Evolutionary conservation across 441 rosid genomes (phyloP), one percentile per base, ranked within the genome.

Genomic region (Adansonia madagascariensis): DNA sequence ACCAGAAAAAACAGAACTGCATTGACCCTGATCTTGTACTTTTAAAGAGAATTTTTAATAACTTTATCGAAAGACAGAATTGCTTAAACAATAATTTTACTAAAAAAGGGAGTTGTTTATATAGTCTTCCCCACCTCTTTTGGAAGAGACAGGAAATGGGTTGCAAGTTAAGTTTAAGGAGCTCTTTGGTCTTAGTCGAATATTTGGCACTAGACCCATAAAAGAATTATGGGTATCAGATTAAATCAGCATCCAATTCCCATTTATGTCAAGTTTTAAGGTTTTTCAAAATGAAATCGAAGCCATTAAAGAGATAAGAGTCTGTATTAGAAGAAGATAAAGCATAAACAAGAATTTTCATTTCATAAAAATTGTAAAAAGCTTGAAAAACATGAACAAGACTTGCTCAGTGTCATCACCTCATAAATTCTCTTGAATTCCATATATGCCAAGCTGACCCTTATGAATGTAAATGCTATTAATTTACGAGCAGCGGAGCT

Each of bases 391-490:
- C 41, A 31, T 59, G 17, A 64, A 65, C 49, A 67, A 52, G 47
- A 71, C 75, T 55, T 35, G 52, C 49, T 55, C 18, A 80, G 67
- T 55, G 56, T 71, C 80, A 46, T 77, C 79, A 96, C 99, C 98
- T 94, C 89, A 61, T 89, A 85, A 77, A 91, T 84, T 86, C 93
- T 91, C 87, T 85, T 87, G 67, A 87, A 79, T 75, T 89, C 93
- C 84, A 81, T 84, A 82, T 90, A 94, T 61, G 88, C 85, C 70
- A 94, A 74, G 86, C 98, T 96, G 84, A 89, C 62, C 84, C 73
- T 88, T 77, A 94, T 88, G 82, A 91, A 85, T 0, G 91, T 69
- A 63, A 86, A 82, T 10, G 96, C 98, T 79, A 92, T 71, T 74
- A 88, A 80, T 78, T 87, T 96, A 74, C 93, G 95, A 75, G 78